A percentile compares a stretch with the other conserved stretches of the same genome.
Evolutionary conservation across 2,329 filamentous ascomycete genomes (phyloP).

Genomic region (Aspergillus novofumigatus): DNA sequence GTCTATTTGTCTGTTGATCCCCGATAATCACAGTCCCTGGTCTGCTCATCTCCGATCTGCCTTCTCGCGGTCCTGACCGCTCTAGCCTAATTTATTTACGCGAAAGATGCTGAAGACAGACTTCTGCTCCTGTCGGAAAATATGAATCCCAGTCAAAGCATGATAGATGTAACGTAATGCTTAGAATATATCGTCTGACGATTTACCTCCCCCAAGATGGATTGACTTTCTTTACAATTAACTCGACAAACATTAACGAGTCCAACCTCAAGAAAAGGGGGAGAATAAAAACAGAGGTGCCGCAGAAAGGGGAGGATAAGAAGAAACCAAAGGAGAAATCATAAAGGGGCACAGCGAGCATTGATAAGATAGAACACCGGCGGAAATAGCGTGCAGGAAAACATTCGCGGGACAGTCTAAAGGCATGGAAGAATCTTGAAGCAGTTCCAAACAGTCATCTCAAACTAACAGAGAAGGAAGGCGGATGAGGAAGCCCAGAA

Average conservation of each 20-base stretch:
- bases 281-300: neutral
- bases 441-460: slow-evolving; percentile 12
- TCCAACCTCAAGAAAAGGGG: neutral
- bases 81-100: no score
- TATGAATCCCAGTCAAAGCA: neutral
- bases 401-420: slow-evolving; percentile 29
- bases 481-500: neutral
- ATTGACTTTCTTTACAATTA: neutral
- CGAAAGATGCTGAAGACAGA: no score
- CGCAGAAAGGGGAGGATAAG: neutral
- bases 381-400: slow-evolving; percentile 19
- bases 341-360: slow-evolving; percentile 15
- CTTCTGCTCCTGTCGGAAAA: neutral
- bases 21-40: no score
- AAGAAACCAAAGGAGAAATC: neutral
- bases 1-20: no score
- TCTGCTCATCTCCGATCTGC: no score
- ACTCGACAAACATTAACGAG: neutral
- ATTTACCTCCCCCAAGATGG: neutral
- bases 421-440: slow-evolving; percentile 19
- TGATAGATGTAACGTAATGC: neutral
- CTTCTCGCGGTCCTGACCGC: no score
- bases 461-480: slow-evolving; percentile 8
- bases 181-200: neutral
- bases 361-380: slow-evolving; percentile 15